A percentile compares a stretch with the other conserved stretches of the same genome.
phyloP scores from a whole-genome alignment of 2,329 filamentous ascomycete species.

The Colletotrichum zoysiae region DNA sequence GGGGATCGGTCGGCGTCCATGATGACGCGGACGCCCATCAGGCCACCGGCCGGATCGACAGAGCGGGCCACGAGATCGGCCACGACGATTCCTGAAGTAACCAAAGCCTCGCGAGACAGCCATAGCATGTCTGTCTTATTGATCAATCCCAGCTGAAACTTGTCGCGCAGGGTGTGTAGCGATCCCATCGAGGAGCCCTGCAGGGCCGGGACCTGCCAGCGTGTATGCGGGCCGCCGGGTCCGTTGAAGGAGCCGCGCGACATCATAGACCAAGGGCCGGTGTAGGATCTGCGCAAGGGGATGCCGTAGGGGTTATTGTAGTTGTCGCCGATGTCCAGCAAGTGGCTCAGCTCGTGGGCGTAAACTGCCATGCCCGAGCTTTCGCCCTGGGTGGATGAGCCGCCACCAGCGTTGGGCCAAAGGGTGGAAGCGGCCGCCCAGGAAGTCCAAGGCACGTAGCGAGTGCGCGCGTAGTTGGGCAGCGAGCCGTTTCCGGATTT shows the following conservation, averaged over 20 bases:
- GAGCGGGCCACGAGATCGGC: slow-evolving; percentile 62
- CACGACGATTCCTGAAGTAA: slow-evolving; percentile 56
- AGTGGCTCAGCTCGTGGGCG: slow-evolving; percentile 65
- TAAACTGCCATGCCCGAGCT: slow-evolving; percentile 66
- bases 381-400: slow-evolving; percentile 66
- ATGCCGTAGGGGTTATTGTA: slow-evolving; percentile 66
- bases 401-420: slow-evolving; percentile 66
- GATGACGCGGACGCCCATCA: slow-evolving; percentile 62
- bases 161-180: slow-evolving; percentile 66
- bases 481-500: slow-evolving; percentile 48
- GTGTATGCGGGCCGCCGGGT: slow-evolving; percentile 64
- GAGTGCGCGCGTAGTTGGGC: slow-evolving; percentile 61
- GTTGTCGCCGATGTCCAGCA: slow-evolving; percentile 66
- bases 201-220: slow-evolving; percentile 64
- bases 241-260: slow-evolving; percentile 65
- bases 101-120: slow-evolving; percentile 58
- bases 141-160: slow-evolving; percentile 63
- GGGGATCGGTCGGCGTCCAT: slow-evolving; percentile 61
- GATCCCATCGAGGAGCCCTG: slow-evolving; percentile 63
- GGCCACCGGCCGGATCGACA: slow-evolving; percentile 53
- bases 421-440: slow-evolving; percentile 64
- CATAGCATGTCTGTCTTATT: slow-evolving; percentile 57
- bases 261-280: slow-evolving; percentile 66
- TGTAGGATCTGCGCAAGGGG: slow-evolving; percentile 61
- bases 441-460: slow-evolving; percentile 66